phyloP scores from a whole-genome alignment of 2,329 filamentous ascomycete species.

The Colletotrichum theobromicola region DNA sequence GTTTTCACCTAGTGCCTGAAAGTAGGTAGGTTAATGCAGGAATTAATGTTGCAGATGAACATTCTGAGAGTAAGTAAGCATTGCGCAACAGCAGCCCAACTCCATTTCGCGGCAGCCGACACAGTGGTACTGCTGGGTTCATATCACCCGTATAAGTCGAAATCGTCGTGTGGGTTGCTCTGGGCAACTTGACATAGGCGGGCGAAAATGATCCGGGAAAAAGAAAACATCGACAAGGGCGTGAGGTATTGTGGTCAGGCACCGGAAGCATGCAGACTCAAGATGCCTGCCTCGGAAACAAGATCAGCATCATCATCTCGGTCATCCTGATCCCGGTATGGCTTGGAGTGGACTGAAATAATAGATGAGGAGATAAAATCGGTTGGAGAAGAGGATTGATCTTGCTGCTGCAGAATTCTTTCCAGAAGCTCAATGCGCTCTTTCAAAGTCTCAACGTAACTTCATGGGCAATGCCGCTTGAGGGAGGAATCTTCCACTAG shows the following conservation, averaged over 20 bases:
- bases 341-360: too few relatives aligned
- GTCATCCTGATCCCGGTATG: background rate
- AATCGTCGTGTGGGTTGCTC: background rate
- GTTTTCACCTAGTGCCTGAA: conserved; percentile 33
- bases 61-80: conserved; percentile 42
- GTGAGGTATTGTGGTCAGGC: conserved; percentile 32
- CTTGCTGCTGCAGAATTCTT: background rate
- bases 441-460: conserved; percentile 34
- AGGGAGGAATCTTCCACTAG: conserved; percentile 31
- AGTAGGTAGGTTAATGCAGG: conserved; percentile 38
- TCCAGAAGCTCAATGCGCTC: conserved; percentile 29
- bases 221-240: conserved; percentile 31
- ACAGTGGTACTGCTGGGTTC: background rate
- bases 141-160: background rate
- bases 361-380: background rate
- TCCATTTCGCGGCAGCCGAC: background rate
- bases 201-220: conserved; percentile 25
- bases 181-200: background rate
- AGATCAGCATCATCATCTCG: background rate
- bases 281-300: background rate
- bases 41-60: conserved; percentile 43
- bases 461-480: conserved; percentile 30
- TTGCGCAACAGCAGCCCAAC: conserved; percentile 20
- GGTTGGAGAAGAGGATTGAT: background rate
- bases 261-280: background rate